A percentile compares a stretch with the other conserved stretches of the same genome.
phyloP scores from a whole-genome alignment of 306 rosid species.

The Lathyrus tuberosus region DNA sequence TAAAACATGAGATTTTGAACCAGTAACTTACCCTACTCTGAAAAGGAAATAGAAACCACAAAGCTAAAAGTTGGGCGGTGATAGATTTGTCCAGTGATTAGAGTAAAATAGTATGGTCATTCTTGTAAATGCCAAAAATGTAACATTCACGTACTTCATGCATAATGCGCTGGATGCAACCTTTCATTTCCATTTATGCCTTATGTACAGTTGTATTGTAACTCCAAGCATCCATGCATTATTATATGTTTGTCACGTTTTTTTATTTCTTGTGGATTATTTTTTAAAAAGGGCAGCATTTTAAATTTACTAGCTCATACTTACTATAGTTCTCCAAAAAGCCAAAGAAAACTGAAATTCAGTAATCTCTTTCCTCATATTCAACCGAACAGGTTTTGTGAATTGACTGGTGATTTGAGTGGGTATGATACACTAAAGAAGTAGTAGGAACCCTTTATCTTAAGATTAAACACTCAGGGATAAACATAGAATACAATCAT shows the following conservation, averaged over 20 bases:
- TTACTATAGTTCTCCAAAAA: neutral
- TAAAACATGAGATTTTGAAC: slow-evolving; percentile 8
- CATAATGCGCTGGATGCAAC: neutral
- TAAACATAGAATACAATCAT: slow-evolving; percentile 22
- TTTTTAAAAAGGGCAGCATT: neutral
- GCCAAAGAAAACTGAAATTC: slow-evolving; percentile 16
- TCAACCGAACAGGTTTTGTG: neutral
- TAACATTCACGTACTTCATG: neutral
- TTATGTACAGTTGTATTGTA: slow-evolving; percentile 19
- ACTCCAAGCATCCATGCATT: slow-evolving; percentile 8
- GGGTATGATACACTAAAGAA: slow-evolving; percentile 1
- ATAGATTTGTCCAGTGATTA: neutral
- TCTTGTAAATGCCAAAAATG: slow-evolving; percentile 22
- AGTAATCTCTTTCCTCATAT: neutral
- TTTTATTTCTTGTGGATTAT: neutral
- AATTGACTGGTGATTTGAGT: neutral
- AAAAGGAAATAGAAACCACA: neutral
- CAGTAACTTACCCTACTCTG: slow-evolving; percentile 15
- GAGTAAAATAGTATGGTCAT: slow-evolving; percentile 5
- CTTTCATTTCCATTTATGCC: slow-evolving; percentile 10
- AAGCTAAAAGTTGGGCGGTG: neutral
- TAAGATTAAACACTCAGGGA: slow-evolving; percentile 12
- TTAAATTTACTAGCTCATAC: neutral
- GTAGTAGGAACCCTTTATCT: neutral
- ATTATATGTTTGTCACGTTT: slow-evolving; percentile 7